Base-by-base conservation (phyloP, 2,329 filamentous ascomycete species). In the Aspergillus neotritici region DNA sequence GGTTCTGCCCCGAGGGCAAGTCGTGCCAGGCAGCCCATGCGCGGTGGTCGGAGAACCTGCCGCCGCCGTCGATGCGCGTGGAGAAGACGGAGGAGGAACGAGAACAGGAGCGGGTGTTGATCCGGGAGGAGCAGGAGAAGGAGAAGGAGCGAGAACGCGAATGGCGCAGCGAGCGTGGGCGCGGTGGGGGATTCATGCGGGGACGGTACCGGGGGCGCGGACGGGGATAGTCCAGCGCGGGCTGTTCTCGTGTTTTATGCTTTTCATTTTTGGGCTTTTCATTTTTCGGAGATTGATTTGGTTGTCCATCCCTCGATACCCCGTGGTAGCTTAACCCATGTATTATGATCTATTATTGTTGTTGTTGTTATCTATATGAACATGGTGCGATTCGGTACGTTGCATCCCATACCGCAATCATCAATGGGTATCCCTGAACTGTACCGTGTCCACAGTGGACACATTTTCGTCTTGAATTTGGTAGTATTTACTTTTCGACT, bases 1-100 rank as follows among this genome's bases (percentile, higher is more conserved):
- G 93, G 1, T 98, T 98, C 72, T 98, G 93, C 63, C 93, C 93
- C 0, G 86, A 94, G 43, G 91, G 83, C 66, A 67, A 65, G 48
- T 72, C 73, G 6, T 98, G 93, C 69, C 82, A 81, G 60, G 79
- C 84, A 14, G 84, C 87, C 5, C 93, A 98, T 66, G 83, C 91
- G 3, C 78, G 82, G 47, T 97, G 87, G 83, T 67, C 71, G 13
- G 75, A 80, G 58, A 82, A 90, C 50, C 70, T 83, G 42, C 75
- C 73, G 47, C 76, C 74, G 54, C 79, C 78, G 5, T 77, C 77
- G 46, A 73, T 77, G 33, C 70, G 71, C 43, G 71, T 89, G 31
- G 84, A 87, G 63, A 85, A 84, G 71, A 87, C 84, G 6, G 79
- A 79, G 25, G 82, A 85, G 51, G 86, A 84, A 72, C 72, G 81